Evolutionary conservation across 495 filamentous ascomycete species (phyloP), one percentile per base, ranked within the genome.

Genomic region (Podospora appendiculata): DNA sequence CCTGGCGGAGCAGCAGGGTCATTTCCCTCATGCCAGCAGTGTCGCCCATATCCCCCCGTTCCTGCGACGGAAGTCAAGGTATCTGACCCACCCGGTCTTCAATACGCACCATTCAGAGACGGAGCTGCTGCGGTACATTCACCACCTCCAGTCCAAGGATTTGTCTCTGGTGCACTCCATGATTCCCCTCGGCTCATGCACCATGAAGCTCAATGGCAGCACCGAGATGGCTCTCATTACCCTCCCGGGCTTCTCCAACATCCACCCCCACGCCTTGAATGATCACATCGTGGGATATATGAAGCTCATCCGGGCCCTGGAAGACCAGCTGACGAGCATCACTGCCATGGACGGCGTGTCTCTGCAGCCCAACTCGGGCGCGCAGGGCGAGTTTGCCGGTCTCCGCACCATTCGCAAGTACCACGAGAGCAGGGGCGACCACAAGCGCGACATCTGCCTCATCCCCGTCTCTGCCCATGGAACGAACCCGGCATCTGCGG

Each of bases 181-280:
- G 93, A 98, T 98, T 56, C 91, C 93, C 7, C 81, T 98, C n/a
- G 93, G 93, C 32, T 97, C 94, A 14, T 98, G 93, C 76, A 98
- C 93, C 18, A 98, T 98, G 93, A 98, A 98, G 78, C 84, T 98
- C 41, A 98, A 98, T 63, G 90, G 88, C 51, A 94, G 92, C 34
- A 87, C 88, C 13, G 92, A 97, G 67, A 97, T 70, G 63, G 79
- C 88, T 9, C 88, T 93, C 16, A 75, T 96, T 51, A 90, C 90
- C 1, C 88, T 84, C 76, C 85, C 86, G 10, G 85, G 90, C 60
- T 92, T 95, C 69, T 80, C 89, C 43, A 82, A 86, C 45, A 81
- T 97, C 32, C 93, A 98, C 69, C 93, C 93, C 3, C 89, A 90
- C 60, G 80, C 81, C 17, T 86, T 87, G 1, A 57, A 70, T 32